Conservation (phyloP, 2,329 filamentous ascomycete species). For the Fusarium domesticum region DNA sequence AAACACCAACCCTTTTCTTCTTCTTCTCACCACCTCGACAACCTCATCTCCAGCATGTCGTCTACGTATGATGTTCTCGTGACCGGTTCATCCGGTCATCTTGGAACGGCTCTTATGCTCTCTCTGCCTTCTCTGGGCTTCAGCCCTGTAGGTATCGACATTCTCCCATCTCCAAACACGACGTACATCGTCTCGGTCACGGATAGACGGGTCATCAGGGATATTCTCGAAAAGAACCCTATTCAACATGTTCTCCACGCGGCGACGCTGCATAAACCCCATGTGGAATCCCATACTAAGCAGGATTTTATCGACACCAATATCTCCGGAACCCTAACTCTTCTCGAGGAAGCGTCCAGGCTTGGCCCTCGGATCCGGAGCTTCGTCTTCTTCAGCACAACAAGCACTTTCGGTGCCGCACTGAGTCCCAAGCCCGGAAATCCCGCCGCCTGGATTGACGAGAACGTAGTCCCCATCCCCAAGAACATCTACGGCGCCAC, state of each 20-base stretch:
- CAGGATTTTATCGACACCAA: constrained; percentile 44
- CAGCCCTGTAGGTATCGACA: constrained; percentile 43
- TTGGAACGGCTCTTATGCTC: constrained; percentile 46
- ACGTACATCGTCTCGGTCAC: constrained; percentile 37
- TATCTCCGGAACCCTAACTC: constrained; percentile 41
- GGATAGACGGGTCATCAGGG: constrained; percentile 34
- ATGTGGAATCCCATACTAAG: constrained; percentile 44
- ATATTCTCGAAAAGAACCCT: constrained; percentile 31
- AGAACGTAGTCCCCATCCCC: constrained; percentile 38
- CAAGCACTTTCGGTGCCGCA: constrained; percentile 43
- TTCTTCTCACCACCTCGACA: background rate
- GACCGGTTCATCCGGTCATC: constrained; percentile 46
- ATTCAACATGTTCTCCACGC: constrained; percentile 44
- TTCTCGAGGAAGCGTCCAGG: constrained; percentile 40
- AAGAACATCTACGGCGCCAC: constrained; percentile 51
- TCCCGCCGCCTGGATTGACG: constrained; percentile 45
- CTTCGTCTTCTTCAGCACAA: constrained; percentile 47
- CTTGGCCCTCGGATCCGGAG: constrained; percentile 30
- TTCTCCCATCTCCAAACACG: constrained; percentile 38
- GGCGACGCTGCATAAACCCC: constrained; percentile 48
- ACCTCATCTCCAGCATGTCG: constrained; percentile 1
- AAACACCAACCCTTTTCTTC: background rate
- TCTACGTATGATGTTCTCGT: constrained; percentile 38
- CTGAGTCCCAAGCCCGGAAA: constrained; percentile 35
- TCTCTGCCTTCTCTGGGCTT: constrained; percentile 39